phyloP scores from a whole-genome alignment of 345 rosid species.

The Salix dunnii region DNA sequence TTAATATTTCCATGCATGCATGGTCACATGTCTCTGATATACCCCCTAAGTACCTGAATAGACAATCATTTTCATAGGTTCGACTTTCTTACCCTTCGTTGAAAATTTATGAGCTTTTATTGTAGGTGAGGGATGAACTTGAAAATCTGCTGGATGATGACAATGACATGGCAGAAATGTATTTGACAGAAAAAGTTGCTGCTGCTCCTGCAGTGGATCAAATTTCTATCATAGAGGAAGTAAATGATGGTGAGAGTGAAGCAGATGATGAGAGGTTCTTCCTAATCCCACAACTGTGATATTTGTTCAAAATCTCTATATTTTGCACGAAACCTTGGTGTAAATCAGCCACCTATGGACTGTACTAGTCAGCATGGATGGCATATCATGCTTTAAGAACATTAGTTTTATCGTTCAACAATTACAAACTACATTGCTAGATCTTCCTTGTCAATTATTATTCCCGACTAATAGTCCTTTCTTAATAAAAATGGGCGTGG shows the following conservation, averaged over 20 bases:
- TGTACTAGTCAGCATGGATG: too few species aligned
- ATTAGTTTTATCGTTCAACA: too few species aligned
- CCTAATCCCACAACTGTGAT: neutral
- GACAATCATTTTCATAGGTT: neutral
- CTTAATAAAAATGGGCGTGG: too few species aligned
- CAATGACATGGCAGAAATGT: constrained; percentile 59
- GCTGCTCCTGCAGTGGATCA: constrained; percentile 24
- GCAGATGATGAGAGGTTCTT: constrained; percentile 35
- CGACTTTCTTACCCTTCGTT: neutral
- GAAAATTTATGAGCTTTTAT: neutral
- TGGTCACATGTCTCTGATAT: too few species aligned
- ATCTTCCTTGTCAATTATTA: too few species aligned
- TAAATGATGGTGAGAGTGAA: constrained; percentile 14
- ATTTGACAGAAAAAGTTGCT: constrained; percentile 46
- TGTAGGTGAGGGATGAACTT: constrained; percentile 58
- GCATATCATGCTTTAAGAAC: too few species aligned
- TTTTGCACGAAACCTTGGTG: too few species aligned
- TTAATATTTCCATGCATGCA: too few species aligned
- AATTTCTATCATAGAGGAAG: constrained; percentile 22
- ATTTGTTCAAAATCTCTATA: too few species aligned
- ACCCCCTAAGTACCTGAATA: neutral
- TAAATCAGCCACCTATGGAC: too few species aligned
- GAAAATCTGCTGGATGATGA: constrained; percentile 60
- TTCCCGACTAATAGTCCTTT: too few species aligned
- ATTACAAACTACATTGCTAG: too few species aligned